Conservation (phyloP, 1,284 basidiomycete genomes). For the Ustilago bromivora region DNA sequence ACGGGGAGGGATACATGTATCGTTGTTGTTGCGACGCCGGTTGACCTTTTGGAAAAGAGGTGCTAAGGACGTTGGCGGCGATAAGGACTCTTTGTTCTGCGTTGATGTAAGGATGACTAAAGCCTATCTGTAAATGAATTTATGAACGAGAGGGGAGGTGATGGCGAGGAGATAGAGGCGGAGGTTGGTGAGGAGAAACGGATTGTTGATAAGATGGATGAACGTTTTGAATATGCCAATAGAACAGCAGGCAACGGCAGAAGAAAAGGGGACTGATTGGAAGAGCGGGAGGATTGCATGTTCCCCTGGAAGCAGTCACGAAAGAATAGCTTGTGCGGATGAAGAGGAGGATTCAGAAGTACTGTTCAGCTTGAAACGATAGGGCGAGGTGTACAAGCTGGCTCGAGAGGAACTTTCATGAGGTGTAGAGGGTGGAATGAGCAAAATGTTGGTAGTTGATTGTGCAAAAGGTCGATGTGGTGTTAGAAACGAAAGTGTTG, state of each 20-base stretch:
- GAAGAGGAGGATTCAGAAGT: neutral
- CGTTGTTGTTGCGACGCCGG: slow-evolving; percentile 20
- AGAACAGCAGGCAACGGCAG: slow-evolving; percentile 8
- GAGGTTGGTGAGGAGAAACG: slow-evolving; percentile 7
- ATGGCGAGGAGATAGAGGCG: slow-evolving; percentile 14
- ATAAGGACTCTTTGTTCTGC: neutral
- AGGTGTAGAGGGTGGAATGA: slow-evolving; percentile 3
- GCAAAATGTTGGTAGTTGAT: neutral
- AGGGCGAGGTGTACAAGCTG: neutral
- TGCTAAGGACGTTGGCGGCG: slow-evolving; percentile 7
- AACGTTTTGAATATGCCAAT: slow-evolving; percentile 12
- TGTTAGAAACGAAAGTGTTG: neutral
- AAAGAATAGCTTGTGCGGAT: neutral
- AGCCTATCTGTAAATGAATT: neutral
- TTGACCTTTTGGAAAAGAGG: slow-evolving; percentile 7
- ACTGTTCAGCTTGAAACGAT: neutral
- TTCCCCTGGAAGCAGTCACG: slow-evolving; percentile 20
- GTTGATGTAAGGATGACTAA: neutral
- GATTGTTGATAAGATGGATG: slow-evolving; percentile 1
- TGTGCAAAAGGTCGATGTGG: neutral
- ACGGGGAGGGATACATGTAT: slow-evolving; percentile 65
- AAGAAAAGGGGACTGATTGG: slow-evolving; percentile 13
- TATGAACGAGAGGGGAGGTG: slow-evolving; percentile 28
- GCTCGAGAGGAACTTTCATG: slow-evolving; percentile 3
- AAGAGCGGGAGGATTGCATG: slow-evolving; percentile 38